These are phyloP conservation scores for Hypoxylon sp. DNA, from an alignment of 2,329 filamentous ascomycete species.

Conservation along the genomic window DNA sequence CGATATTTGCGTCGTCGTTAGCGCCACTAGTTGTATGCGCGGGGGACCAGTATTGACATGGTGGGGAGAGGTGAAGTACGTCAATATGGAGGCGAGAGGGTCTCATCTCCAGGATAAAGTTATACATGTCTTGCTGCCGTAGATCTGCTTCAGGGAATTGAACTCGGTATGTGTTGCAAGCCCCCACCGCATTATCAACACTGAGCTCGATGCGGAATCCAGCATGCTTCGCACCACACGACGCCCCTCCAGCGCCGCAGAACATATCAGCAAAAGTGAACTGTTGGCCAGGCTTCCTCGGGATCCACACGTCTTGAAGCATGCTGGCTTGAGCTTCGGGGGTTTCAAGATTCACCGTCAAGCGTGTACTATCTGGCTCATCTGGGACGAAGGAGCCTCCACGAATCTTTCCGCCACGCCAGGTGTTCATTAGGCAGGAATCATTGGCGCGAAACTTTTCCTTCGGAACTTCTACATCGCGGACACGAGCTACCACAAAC, in stretches of 20 bases:
- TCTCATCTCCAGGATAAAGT: constrained; percentile 61
- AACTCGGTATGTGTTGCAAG: constrained; percentile 68
- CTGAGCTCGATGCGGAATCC: constrained; percentile 73
- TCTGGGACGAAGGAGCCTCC: constrained; percentile 46
- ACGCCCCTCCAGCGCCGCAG: constrained; percentile 73
- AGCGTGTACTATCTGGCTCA: constrained; percentile 22
- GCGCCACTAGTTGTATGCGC: constrained; percentile 74
- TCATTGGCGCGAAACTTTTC: constrained; percentile 51
- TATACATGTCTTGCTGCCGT: constrained; percentile 62
- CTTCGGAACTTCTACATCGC: constrained; percentile 50
- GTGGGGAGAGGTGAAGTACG: constrained; percentile 81
- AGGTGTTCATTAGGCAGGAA: constrained; percentile 44
- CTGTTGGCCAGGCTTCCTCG: constrained; percentile 53
- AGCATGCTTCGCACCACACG: constrained; percentile 64
- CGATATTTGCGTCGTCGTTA: constrained; percentile 78
- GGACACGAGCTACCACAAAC: constrained; percentile 50
- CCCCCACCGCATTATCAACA: constrained; percentile 73
- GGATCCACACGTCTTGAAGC: constrained; percentile 26
- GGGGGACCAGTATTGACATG: constrained; percentile 82
- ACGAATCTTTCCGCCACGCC: constrained; percentile 51
- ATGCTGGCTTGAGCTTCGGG: constrained; percentile 23
- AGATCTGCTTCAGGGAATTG: constrained; percentile 72
- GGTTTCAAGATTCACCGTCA: constrained; percentile 44
- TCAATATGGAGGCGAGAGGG: constrained; percentile 67
- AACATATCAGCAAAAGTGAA: constrained; percentile 75